Evolutionary conservation across 345 rosid genomes (phyloP).

Genomic region (Gossypioides kirkii): DNA sequence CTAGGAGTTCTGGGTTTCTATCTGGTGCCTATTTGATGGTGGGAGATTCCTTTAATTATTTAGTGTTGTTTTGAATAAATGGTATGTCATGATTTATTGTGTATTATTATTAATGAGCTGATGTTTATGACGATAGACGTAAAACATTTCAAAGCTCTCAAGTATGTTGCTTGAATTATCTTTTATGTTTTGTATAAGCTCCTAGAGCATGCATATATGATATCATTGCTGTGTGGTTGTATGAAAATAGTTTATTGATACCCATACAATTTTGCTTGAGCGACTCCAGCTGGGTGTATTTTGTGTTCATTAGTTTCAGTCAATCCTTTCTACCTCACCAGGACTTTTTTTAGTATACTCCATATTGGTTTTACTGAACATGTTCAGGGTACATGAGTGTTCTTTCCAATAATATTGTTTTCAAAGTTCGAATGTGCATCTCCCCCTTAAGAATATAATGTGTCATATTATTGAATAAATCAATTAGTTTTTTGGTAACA

Average conservation of each 20-base stretch:
- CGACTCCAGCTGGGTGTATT: background rate
- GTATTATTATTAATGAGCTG: constrained; percentile 5
- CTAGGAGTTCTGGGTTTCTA: constrained; percentile 19
- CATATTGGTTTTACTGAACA: too few relatives aligned
- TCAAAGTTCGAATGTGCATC: too few relatives aligned
- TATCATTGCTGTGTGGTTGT: background rate
- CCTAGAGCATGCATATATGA: background rate
- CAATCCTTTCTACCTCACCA: background rate
- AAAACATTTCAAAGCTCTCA: background rate
- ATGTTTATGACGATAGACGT: background rate
- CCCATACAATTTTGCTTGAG: background rate
- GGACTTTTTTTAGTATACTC: too few relatives aligned
- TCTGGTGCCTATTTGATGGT: constrained; percentile 8
- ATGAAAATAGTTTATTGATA: background rate
- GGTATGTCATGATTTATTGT: constrained; percentile 18
- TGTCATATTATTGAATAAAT: too few relatives aligned
- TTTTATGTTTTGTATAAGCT: background rate
- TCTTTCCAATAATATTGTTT: too few relatives aligned
- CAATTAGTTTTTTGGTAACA: too few relatives aligned
- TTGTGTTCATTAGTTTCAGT: background rate
- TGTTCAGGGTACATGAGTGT: too few relatives aligned
- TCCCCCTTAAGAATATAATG: too few relatives aligned
- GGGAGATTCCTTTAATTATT: constrained; percentile 3
- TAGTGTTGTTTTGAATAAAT: constrained; percentile 25
- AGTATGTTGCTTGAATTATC: background rate